Conservation (phyloP, 148 eudicot genomes). For the Simmondsia chinensis region DNA sequence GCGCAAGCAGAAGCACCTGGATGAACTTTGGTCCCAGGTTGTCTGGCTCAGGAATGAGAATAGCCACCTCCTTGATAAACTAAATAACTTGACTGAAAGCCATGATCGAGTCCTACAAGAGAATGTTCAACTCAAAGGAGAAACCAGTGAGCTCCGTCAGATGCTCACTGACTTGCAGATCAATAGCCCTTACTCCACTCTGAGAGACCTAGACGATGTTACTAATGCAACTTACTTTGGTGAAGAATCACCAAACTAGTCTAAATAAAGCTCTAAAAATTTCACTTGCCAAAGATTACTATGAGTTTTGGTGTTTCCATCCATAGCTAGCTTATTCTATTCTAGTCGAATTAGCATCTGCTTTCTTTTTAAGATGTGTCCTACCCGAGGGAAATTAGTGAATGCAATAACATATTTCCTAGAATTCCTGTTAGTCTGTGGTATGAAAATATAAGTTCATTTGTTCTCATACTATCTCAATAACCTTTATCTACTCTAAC, state of each 20-base stretch:
- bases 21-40: constrained; percentile 86
- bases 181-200: constrained; percentile 41
- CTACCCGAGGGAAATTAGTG: constrained; percentile 9
- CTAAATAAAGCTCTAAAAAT: constrained; percentile 11
- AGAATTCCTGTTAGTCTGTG: constrained; percentile 7
- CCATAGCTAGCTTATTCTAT: constrained; percentile 1
- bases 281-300: constrained; percentile 5
- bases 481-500: not conserved
- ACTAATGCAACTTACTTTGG: constrained; percentile 33
- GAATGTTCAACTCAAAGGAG: constrained; percentile 71
- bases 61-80: constrained; percentile 57
- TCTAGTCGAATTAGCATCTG: constrained; percentile 14
- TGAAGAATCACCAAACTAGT: constrained; percentile 33
- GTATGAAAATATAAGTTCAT: constrained; percentile 5
- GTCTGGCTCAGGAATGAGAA: constrained; percentile 75
- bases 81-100: constrained; percentile 45
- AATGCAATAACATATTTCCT: constrained; percentile 11
- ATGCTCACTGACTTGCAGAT: constrained; percentile 67
- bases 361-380: constrained; percentile 9
- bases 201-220: constrained; percentile 55
- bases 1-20: constrained; percentile 91
- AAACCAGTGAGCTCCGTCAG: constrained; percentile 66
- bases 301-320: constrained; percentile 6
- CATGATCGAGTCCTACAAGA: constrained; percentile 61
- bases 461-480: constrained; percentile 2